Percentiles rank a stretch among this genome's conserved stretches.
phyloP scores from a whole-genome alignment of 2,329 filamentous ascomycete species.

The Periconia macrospinosa region DNA sequence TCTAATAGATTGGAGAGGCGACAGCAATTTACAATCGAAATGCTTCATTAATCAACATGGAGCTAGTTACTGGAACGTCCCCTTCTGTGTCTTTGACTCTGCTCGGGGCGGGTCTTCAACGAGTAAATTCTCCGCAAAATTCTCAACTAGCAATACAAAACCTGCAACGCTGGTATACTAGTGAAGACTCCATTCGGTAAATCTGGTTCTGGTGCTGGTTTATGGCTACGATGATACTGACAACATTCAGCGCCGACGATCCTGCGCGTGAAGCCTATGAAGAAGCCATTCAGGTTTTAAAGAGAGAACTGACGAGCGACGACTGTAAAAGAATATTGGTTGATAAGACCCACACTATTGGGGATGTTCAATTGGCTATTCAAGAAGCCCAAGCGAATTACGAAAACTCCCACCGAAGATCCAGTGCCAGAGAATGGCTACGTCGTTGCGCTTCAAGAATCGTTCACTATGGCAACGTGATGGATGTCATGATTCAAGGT shows the following conservation, averaged over 20 bases:
- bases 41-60: too few species aligned
- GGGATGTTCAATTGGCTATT: constrained; percentile 7
- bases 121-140: too few species aligned
- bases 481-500: constrained; percentile 28
- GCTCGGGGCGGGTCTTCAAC: too few species aligned
- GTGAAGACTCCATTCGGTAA: neutral
- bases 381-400: constrained; percentile 2
- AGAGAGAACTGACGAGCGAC: constrained; percentile 1
- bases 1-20: too few species aligned
- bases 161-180: neutral
- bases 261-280: neutral
- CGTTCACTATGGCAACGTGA: constrained; percentile 16
- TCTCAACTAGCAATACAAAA: too few species aligned
- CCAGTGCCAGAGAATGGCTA: constrained; percentile 11
- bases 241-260: neutral
- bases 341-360: neutral
- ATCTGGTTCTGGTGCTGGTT: too few species aligned
- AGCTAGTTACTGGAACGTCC: too few species aligned
- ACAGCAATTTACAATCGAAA: too few species aligned
- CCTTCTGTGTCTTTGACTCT: too few species aligned
- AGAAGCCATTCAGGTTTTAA: constrained; percentile 1
- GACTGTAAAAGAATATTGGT: neutral
- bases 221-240: neutral
- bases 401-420: neutral
- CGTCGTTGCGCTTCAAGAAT: constrained; percentile 5